Evolutionary conservation across 2,329 filamentous ascomycete species (phyloP), one percentile per base, ranked within the genome.

Genomic region (Sphaerulina vaccinii): DNA sequence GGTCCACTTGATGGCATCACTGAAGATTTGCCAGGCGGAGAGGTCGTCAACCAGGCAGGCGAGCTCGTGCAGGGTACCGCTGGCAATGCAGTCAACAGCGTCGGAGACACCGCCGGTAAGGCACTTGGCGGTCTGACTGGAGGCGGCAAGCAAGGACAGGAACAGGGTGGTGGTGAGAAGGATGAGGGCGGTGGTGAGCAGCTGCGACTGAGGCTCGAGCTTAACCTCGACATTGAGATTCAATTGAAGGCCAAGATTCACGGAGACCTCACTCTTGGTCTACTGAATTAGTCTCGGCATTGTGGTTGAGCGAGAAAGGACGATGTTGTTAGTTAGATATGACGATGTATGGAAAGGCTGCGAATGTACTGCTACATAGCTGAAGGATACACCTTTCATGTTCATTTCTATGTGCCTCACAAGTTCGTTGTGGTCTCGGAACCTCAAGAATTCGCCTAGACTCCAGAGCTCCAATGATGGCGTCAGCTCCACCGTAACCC

Each of bases 171-270:
- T 41, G 61, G 61, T 15, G 65, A 65, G 38, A 65, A 68, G 7
- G 71, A 69, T 11, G 68, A 64, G 4, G 69, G 66, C 24, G 71
- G 73, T 59, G 75, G 72, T 54, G 75, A 76, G 65, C 75, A 80
- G 62, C 71, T 84, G 58, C 76, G 79, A 60, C 61, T 83, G 68
- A 72, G 79, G 60, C 62, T 84, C 56, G 81, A 84, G 60, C 69
- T 83, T 58, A 84, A 84, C 62, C 69, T 84, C 54, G 81, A 83
- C 65, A 81, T 84, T 64, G 81, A 84, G 64, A 75, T 84, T 49
- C 79, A 83, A 63, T 69, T 84, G 40, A 84, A 84, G 72, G 81
- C 81, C n/a, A 82, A 80, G 68, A 83, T 84, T 59, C 80, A 83
- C 57, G 81, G 81, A 70, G 81, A 84, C 62, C 70, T 84, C 54